These are phyloP conservation scores for Kazachstania viticola DNA, from an alignment of 805 yeast species.

Conservation along the genomic window DNA sequence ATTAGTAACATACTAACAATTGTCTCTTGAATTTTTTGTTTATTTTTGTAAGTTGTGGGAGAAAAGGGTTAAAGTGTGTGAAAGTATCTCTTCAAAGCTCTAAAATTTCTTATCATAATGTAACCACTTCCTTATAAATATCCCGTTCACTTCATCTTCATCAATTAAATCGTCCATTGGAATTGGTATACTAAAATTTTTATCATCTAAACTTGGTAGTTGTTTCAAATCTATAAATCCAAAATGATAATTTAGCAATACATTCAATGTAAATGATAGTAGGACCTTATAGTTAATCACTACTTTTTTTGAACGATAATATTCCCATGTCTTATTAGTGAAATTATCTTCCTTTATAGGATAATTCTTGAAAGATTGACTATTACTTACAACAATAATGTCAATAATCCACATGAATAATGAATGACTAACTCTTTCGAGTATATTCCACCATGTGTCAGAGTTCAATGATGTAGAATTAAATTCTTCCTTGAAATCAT, in stretches of 20 bases:
- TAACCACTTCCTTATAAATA: slow-evolving; percentile 26
- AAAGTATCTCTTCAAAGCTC: too few relatives aligned
- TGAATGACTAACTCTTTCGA: slow-evolving; percentile 23
- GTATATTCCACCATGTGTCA: slow-evolving; percentile 24
- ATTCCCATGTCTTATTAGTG: slow-evolving; percentile 20
- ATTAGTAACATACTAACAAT: too few relatives aligned
- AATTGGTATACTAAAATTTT: slow-evolving; percentile 21
- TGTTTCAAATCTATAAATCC: slow-evolving; percentile 32
- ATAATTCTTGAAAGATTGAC: slow-evolving; percentile 27
- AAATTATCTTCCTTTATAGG: slow-evolving; percentile 18
- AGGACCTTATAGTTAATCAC: slow-evolving; percentile 31
- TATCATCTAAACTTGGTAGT: slow-evolving; percentile 17
- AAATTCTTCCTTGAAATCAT: slow-evolving; percentile 25
- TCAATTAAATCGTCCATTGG: slow-evolving; percentile 15
- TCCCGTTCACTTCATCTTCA: slow-evolving; percentile 12
- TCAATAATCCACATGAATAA: slow-evolving; percentile 27
- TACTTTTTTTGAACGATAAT: slow-evolving; percentile 25
- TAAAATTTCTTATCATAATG: slow-evolving; percentile 25
- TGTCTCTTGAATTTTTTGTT: too few relatives aligned
- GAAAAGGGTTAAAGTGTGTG: too few relatives aligned
- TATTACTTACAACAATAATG: slow-evolving; percentile 22
- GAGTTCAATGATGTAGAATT: slow-evolving; percentile 20
- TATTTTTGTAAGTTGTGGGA: too few relatives aligned
- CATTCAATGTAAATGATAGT: slow-evolving; percentile 30
- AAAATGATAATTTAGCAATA: slow-evolving; percentile 39